phyloP scores from a whole-genome alignment of 805 yeast species.

The Sugiyamaella smithiae region DNA sequence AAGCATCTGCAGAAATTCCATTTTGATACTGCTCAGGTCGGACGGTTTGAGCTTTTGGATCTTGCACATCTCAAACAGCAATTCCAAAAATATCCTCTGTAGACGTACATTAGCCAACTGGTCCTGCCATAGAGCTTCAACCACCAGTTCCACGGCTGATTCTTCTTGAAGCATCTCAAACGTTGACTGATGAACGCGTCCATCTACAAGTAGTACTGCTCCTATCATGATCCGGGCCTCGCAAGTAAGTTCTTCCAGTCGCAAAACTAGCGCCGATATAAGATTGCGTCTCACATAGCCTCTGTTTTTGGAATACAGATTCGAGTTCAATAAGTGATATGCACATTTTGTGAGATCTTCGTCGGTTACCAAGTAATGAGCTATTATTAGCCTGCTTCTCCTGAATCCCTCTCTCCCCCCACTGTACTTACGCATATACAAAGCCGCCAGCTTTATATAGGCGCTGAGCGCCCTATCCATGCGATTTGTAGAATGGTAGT shows the following conservation, averaged over 20 bases:
- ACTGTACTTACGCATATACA: slow-evolving; percentile 28
- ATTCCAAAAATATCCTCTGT: slow-evolving; percentile 47
- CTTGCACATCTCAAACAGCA: slow-evolving; percentile 55
- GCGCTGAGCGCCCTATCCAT: slow-evolving; percentile 28
- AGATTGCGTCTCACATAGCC: slow-evolving; percentile 39
- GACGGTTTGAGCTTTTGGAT: slow-evolving; percentile 43
- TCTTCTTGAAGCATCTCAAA: slow-evolving; percentile 49
- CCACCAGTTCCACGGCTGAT: slow-evolving; percentile 50
- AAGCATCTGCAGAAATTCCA: slow-evolving; percentile 46
- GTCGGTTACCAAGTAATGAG: slow-evolving; percentile 28
- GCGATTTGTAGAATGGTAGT: slow-evolving; percentile 39
- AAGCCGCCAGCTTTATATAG: slow-evolving; percentile 28
- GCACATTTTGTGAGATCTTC: slow-evolving; percentile 43
- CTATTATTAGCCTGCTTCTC: slow-evolving; percentile 19
- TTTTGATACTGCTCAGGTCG: slow-evolving; percentile 44
- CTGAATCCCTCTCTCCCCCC: neutral
- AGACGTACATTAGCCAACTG: slow-evolving; percentile 38
- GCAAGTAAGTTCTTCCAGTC: slow-evolving; percentile 19
- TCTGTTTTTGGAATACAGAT: slow-evolving; percentile 55
- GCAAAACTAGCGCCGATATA: slow-evolving; percentile 36
- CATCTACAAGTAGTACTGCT: slow-evolving; percentile 45
- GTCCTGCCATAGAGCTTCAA: slow-evolving; percentile 41
- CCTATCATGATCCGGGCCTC: slow-evolving; percentile 42
- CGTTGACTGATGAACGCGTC: slow-evolving; percentile 42
- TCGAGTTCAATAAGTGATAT: slow-evolving; percentile 46